A percentile compares a stretch with the other conserved stretches of the same genome.
These are phyloP conservation scores for Diversispora epigaea DNA, from an alignment of 192 early-diverging fungal species.

Conservation along the genomic window DNA sequence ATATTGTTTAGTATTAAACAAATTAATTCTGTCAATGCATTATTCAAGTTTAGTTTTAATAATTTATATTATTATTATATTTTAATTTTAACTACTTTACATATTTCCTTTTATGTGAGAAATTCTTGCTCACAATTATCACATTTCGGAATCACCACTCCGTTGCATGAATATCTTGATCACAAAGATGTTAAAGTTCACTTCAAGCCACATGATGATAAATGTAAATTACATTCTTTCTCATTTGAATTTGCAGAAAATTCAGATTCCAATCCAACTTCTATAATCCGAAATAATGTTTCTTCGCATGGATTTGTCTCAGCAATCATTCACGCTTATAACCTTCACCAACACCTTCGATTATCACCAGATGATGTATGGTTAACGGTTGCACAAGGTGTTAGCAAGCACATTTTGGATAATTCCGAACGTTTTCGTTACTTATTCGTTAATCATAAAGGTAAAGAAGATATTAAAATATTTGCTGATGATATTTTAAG, in stretches of 20 bases:
- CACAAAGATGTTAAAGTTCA: not conserved
- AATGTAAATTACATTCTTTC: not conserved
- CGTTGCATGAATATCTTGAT: not conserved
- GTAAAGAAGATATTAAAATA: not conserved
- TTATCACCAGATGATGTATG: slow-evolving; percentile 30
- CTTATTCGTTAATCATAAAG: slow-evolving; percentile 23
- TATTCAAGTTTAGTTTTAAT: too few species aligned
- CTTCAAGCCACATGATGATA: not conserved
- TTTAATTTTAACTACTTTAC: too few species aligned
- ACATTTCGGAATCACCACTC: too few species aligned
- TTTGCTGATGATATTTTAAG: not conserved
- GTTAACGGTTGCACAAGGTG: slow-evolving; percentile 28
- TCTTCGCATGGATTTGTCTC: slow-evolving; percentile 11
- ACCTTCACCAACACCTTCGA: slow-evolving; percentile 22
- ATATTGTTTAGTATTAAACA: too few species aligned
- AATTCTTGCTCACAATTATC: too few species aligned
- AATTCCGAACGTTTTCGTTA: slow-evolving; percentile 5
- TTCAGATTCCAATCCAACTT: not conserved
- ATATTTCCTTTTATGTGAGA: too few species aligned
- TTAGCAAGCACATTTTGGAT: slow-evolving; percentile 1
- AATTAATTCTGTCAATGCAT: too few species aligned
- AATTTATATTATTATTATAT: too few species aligned
- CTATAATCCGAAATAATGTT: not conserved
- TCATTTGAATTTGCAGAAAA: not conserved
- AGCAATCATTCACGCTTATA: slow-evolving; percentile 23